Base-by-base conservation (phyloP, 441 rosid species). In the Manihot esculenta region DNA sequence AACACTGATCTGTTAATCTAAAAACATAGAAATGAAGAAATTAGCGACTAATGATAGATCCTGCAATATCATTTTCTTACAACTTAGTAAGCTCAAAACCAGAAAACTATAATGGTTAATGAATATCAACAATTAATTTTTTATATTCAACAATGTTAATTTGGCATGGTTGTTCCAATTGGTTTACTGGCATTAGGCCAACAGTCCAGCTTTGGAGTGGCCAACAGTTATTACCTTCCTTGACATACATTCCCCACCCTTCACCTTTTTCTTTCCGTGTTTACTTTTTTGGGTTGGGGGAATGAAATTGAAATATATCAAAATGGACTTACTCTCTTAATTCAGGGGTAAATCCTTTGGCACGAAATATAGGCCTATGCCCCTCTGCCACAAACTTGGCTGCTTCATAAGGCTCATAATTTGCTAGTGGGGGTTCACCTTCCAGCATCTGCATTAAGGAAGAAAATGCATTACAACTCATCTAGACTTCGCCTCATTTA, bases 341-440 rank as follows among this genome's bases (percentile, higher is more conserved):
- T 35, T 92, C 98, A 6, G 85, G 81, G 71, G 76, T 77, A 73
- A 79, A 91, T 79, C 88, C 95, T 85, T 92, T 95, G 45, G 91
- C 72, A 60, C 82, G 97, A 79, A 89, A 92, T 51, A 56, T 51
- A 60, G 99, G 99, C 69, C 99, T 86, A 69, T 91, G 93, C 54
- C 98, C 99, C 47, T 89, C 97, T 23, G 99, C 91, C 78, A 88
- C 97, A 74, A 79, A 78, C 78, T 91, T 95, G 45, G 99, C 99
- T 71, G 99, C 97, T 82, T 95, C 99, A 77, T 92, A 95, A 53
- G 99, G 98, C 77, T 92, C 98, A 64, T 83, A 86, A 79, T 79
- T 83, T 1, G 89, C 85, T 71, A 91, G 83, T 0, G 99, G 99
- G 9, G 97, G 96, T 69, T 92, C 97, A 67, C 99, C 99, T 83